Evolutionary conservation across 371 early-diverging fungal genomes (phyloP).

Genomic region (Mortierella sp.): DNA sequence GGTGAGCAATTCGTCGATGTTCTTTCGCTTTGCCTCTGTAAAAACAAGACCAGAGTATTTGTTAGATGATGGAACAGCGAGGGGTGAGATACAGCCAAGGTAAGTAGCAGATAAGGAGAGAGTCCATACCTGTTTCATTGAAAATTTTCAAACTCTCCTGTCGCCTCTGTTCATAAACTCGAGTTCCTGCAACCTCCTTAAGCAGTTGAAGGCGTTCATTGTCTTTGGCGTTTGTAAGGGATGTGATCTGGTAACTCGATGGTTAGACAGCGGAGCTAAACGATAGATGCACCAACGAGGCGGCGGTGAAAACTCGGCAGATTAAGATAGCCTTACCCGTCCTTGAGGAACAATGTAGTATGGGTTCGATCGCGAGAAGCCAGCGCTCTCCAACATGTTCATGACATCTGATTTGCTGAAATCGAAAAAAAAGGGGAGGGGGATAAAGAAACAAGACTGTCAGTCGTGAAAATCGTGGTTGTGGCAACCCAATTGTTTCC

Average conservation of each 20-base stretch:
- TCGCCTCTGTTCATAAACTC: slow-evolving; percentile 97
- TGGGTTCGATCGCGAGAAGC: slow-evolving; percentile 98
- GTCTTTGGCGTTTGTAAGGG: slow-evolving; percentile 95
- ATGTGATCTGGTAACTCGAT: slow-evolving; percentile 69
- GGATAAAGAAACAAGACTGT: too few relatives aligned
- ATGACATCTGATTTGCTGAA: slow-evolving; percentile 90
- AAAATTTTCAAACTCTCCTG: slow-evolving; percentile 91
- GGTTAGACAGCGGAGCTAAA: neutral
- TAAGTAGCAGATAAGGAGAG: neutral
- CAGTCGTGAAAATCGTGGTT: neutral
- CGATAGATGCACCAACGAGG: neutral
- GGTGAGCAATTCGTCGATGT: slow-evolving; percentile 90
- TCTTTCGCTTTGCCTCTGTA: slow-evolving; percentile 82
- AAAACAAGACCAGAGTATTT: too few relatives aligned
- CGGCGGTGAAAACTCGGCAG: neutral
- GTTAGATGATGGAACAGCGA: too few relatives aligned
- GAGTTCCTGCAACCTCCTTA: slow-evolving; percentile 98
- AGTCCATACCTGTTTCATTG: slow-evolving; percentile 84
- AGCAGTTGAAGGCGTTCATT: slow-evolving; percentile 90
- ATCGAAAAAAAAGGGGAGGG: neutral
- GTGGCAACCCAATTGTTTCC: neutral
- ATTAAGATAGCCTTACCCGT: slow-evolving; percentile 70
- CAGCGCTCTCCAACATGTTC: slow-evolving; percentile 96
- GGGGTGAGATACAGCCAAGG: neutral
- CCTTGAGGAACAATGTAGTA: slow-evolving; percentile 99